A percentile compares a stretch with the other conserved stretches of the same genome.
Evolutionary conservation across 2,329 filamentous ascomycete species (phyloP).

Genomic region (Neonectria magnoliae): DNA sequence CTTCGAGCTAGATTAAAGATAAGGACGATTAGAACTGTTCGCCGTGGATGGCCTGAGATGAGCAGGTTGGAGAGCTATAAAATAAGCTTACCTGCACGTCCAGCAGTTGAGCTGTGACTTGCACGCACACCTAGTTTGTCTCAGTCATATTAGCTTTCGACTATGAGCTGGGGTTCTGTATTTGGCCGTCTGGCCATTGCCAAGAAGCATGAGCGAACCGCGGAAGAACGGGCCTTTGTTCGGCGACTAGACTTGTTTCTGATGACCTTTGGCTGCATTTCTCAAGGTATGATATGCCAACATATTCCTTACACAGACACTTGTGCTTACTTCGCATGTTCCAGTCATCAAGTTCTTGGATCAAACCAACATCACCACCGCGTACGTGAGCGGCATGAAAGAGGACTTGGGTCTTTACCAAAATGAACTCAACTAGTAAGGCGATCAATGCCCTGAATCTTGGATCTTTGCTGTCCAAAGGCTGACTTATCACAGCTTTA

Average conservation of each 20-base stretch:
- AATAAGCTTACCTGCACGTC: conserved; percentile 7
- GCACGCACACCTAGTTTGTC: neutral
- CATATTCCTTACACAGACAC: neutral
- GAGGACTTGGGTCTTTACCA: conserved; percentile 33
- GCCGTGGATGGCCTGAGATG: too few relatives aligned
- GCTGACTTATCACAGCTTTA: conserved; percentile 33
- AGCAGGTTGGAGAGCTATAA: neutral
- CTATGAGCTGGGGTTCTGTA: conserved; percentile 6
- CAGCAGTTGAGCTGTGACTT: neutral
- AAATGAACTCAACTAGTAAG: conserved; percentile 26
- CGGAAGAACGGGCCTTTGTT: conserved; percentile 15
- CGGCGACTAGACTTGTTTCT: conserved; percentile 13
- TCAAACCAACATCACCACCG: conserved; percentile 18
- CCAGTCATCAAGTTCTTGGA: conserved; percentile 18
- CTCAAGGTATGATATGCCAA: neutral
- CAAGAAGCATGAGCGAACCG: conserved; percentile 17
- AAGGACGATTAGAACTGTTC: neutral
- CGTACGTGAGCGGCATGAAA: conserved; percentile 19
- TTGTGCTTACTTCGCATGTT: neutral
- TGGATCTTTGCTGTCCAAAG: too few relatives aligned
- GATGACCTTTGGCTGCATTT: conserved; percentile 22
- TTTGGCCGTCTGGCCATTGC: conserved; percentile 15
- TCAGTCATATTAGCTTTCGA: neutral
- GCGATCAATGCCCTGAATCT: fast-evolving
- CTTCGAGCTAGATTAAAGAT: neutral